Percentiles rank a stretch among this genome's conserved stretches.
Evolutionary conservation across 208 protist species (phyloP).

Genomic region (Trypanosoma congolense): DNA sequence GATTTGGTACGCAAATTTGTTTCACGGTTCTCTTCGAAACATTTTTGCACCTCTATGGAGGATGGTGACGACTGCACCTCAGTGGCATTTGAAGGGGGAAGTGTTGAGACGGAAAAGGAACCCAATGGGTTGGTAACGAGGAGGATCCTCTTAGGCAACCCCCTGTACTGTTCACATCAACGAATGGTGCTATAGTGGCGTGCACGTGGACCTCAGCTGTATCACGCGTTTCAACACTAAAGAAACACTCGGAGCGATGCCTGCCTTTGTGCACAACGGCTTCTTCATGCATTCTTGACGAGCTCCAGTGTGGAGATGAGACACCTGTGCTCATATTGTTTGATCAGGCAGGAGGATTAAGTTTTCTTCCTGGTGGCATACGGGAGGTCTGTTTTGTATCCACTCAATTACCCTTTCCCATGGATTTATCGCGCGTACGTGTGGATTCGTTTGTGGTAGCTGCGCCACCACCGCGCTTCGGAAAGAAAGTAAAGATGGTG

Average conservation of each 20-base stretch:
- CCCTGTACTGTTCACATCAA: slow-evolving; percentile 18
- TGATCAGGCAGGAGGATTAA: slow-evolving; percentile 38
- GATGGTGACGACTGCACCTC: background rate
- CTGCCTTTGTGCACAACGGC: slow-evolving; percentile 20
- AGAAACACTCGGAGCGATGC: slow-evolving; percentile 20
- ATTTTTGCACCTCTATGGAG: background rate
- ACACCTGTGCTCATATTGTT: slow-evolving; percentile 44
- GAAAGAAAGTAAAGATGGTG: background rate
- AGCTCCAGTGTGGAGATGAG: slow-evolving; percentile 18
- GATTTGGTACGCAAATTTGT: slow-evolving; percentile 53
- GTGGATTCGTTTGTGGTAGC: slow-evolving; percentile 19
- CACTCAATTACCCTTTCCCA: slow-evolving; percentile 15
- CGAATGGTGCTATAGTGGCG: slow-evolving; percentile 17
- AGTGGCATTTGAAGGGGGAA: background rate
- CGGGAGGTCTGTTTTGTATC: slow-evolving; percentile 37
- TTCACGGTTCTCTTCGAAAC: slow-evolving; percentile 12
- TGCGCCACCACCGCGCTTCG: background rate
- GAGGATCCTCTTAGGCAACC: slow-evolving; percentile 17
- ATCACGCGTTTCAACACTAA: background rate
- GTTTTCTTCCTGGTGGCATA: slow-evolving; percentile 52
- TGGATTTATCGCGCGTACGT: slow-evolving; percentile 4
- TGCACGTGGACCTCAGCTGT: slow-evolving; percentile 20
- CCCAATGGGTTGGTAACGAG: slow-evolving; percentile 1
- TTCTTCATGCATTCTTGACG: slow-evolving; percentile 25
- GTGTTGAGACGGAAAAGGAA: slow-evolving; percentile 1